Evolutionary conservation across 2,329 filamentous ascomycete genomes (phyloP).

Genomic region (Exophiala alcalophila): DNA sequence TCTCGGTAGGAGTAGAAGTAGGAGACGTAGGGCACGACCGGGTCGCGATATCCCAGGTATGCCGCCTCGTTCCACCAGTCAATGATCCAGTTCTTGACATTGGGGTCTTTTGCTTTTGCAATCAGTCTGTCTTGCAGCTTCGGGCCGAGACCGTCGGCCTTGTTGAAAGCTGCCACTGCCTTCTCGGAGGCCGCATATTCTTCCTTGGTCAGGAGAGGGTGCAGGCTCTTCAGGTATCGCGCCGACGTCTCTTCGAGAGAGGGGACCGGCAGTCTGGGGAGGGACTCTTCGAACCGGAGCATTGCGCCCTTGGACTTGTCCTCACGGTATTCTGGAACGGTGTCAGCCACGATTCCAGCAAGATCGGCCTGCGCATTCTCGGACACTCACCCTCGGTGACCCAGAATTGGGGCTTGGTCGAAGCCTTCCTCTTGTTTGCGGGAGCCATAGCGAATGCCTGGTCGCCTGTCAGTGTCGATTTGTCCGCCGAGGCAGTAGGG

Average conservation of each 20-base stretch:
- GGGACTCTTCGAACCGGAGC: conserved; percentile 65
- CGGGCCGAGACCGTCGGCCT: conserved; percentile 78
- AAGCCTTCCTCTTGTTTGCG: conserved; percentile 39
- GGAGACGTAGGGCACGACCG: conserved; percentile 94
- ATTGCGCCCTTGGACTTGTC: conserved; percentile 61
- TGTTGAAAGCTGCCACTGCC: conserved; percentile 83
- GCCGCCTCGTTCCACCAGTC: conserved; percentile 98
- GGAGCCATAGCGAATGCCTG: conserved; percentile 32
- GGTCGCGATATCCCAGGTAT: conserved; percentile 90
- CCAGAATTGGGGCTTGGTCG: conserved; percentile 35
- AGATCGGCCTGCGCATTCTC: too few species aligned
- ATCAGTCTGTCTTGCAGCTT: conserved; percentile 84
- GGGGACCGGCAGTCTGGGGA: conserved; percentile 61
- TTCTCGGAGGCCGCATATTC: conserved; percentile 66
- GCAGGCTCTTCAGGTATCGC: conserved; percentile 65
- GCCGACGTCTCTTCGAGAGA: conserved; percentile 62
- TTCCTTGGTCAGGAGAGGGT: conserved; percentile 57
- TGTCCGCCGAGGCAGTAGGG: neutral
- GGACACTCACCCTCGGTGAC: conserved; percentile 44
- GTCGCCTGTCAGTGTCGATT: conserved; percentile 4
- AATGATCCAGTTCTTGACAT: conserved; percentile 86
- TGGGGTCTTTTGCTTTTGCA: conserved; percentile 73
- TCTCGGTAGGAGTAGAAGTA: conserved; percentile 99
- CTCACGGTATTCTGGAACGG: conserved; percentile 59
- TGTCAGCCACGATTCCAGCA: neutral